Base-by-base conservation (phyloP, 2,329 filamentous ascomycete species). In the Hansfordia pulvinata region DNA sequence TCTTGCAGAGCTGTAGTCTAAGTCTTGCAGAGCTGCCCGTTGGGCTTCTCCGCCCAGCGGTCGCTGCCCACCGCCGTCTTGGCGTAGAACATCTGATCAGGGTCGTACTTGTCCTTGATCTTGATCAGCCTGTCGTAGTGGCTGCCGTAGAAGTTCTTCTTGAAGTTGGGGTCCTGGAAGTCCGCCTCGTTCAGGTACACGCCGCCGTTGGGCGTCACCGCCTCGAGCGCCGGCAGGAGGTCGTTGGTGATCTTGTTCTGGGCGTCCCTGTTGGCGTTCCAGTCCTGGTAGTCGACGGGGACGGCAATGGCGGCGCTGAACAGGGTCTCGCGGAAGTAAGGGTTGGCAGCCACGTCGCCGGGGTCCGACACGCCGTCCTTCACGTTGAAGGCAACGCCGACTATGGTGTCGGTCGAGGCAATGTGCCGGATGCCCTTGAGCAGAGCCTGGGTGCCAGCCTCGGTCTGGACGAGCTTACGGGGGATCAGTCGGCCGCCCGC, bases 151-250 rank as follows among this genome's bases (percentile, higher is more conserved):
- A 66, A 67, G 3, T 41, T 46, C 17, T 53, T 38, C 36, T 61
- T 47, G 36, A 50, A 68, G 29, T 58, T 36, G 2, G 52, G 54
- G 40, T 67, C 52, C 31, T 53, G 49, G 21, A 61, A 56, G 39
- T 69, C 58, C 3, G 52, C 58, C 48, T 72, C 66, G 33, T 65
- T 67, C 39, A 62, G 41, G 34, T 67, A 67, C 4, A 57, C 48
- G 4, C 61, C 60, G 2, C 44, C 44, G 2, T 49, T 54, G 4
- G 57, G 58, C 9, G 40, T 34, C 9, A 38, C 13, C 8, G 20
- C 11, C 1, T 56, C 52, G 5, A 48, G 44, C 5, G 37, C 42
- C 14, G 52, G 45, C 23, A 55, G 34, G 14, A 41, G 24, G 13
- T 32, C 29, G 10, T 35, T 9, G 6, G 35, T 39, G 4, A 39